Base-by-base conservation (phyloP, 495 filamentous ascomycete species). In the Astrocystis sublimbata region DNA sequence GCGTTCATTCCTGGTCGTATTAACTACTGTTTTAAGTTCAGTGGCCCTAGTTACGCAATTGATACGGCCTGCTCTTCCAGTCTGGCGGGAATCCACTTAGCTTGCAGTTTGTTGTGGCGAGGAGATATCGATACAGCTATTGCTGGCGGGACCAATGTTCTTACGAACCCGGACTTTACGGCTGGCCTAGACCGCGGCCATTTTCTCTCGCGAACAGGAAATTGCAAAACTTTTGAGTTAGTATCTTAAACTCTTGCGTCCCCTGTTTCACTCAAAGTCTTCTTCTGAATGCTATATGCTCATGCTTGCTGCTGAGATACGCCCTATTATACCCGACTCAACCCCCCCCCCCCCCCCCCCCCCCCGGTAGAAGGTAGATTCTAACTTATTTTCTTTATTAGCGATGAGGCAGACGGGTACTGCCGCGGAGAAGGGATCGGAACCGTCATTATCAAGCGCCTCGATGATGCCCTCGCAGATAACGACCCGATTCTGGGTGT, bases 81-180 rank as follows among this genome's bases (percentile, higher is more conserved):
- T 33, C 38, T 81, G n/a, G 65, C 73, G 0, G 74, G 73, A 0
- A 64, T 81, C 2, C 73, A 84, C 23, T 31, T 73, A 7, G 78
- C 79, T 0, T 36, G 76, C 70, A 42, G 90, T 52, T 83, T 87
- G 0, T 77, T 93, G 1, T 89, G 86, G 82, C 77, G 77, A 10
- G 85, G 86, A 28, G 88, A 92, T 61, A 88, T 85, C 71, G 87
- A 93, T 71, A 85, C 78, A 86, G 30, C 63, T 0, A 63, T 76
- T 17, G 67, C 85, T 24, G 90, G 89, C 47, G 91, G 89, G 57
- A 80, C 85, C 13, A 92, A 89, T 21, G 55, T 67, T 7, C 59
- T 90, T 62, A 90, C 84, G 1, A 87, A 87, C 65, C 85, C 90
- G 0, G 88, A 92, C 73, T 85, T 85, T 72, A 88, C 86, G 69